Percentiles rank a stretch among this genome's conserved stretches.
These are phyloP conservation scores for Aspergillus alliaceus DNA, from an alignment of 2,329 filamentous ascomycete genomes.

Conservation along the genomic window DNA sequence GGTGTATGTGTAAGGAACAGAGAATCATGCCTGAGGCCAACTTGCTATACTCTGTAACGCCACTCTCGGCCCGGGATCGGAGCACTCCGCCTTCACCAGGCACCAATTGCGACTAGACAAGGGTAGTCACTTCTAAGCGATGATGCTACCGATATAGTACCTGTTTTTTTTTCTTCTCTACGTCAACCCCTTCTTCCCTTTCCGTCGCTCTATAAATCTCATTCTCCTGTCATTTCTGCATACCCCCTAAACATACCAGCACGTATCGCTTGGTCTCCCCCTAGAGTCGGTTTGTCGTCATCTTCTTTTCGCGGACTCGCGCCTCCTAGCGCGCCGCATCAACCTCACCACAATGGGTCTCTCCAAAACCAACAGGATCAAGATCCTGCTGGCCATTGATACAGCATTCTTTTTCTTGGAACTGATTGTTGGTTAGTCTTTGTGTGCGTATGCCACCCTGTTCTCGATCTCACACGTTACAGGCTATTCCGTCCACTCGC, in stretches of 20 bases:
- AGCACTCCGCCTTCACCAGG: neutral
- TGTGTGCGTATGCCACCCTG: neutral
- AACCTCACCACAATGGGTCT: slow-evolving; percentile 64
- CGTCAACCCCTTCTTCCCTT: neutral
- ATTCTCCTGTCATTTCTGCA: neutral
- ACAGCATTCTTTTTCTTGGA: slow-evolving; percentile 87
- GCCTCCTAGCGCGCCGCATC: slow-evolving; percentile 25
- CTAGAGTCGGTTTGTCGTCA: neutral
- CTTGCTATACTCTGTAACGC: no score
- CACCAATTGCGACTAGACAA: neutral
- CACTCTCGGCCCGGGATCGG: neutral
- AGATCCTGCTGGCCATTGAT: slow-evolving; percentile 90
- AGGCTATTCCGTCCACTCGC: slow-evolving; percentile 82
- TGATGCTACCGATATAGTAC: neutral
- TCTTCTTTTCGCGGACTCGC: slow-evolving; percentile 15
- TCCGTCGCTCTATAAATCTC: neutral
- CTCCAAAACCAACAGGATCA: slow-evolving; percentile 89
- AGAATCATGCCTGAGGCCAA: slow-evolving; percentile 1
- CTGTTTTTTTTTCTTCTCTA: neutral
- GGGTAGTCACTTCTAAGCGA: neutral
- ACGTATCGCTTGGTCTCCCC: neutral
- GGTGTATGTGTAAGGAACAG: no score
- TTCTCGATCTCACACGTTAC: slow-evolving; percentile 16
- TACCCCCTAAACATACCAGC: neutral
- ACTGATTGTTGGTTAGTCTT: slow-evolving; percentile 64